These are phyloP conservation scores for Spinacia oleracea DNA, from an alignment of 179 eudicot species.

Conservation along the genomic window DNA sequence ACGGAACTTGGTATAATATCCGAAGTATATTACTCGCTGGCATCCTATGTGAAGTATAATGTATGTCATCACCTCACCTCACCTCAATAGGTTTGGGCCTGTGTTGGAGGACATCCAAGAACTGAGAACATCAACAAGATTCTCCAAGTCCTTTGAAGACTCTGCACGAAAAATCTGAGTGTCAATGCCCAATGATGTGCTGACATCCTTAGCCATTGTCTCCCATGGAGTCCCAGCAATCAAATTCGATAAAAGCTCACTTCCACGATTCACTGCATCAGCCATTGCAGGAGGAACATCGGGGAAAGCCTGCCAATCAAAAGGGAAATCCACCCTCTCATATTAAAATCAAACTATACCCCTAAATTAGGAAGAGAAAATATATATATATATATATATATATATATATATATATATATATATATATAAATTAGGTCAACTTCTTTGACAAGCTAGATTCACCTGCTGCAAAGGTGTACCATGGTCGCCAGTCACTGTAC, in stretches of 20 bases:
- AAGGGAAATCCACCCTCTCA: background rate
- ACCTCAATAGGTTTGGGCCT: conserved; percentile 51
- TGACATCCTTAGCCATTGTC: conserved; percentile 67
- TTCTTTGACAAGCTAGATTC: conserved; percentile 15
- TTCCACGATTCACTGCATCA: conserved; percentile 87
- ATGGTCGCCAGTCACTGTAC: conserved; percentile 87
- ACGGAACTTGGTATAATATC: background rate
- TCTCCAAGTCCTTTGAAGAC: conserved; percentile 60
- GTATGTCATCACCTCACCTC: too few relatives aligned
- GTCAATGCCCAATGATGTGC: conserved; percentile 62
- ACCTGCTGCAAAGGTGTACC: conserved; percentile 94
- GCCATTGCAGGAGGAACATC: conserved; percentile 95
- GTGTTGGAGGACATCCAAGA: conserved; percentile 66
- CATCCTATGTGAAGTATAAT: conserved; percentile 15
- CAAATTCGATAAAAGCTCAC: conserved; percentile 71
- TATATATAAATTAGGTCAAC: too few relatives aligned
- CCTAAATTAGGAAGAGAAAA: background rate
- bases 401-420: too few relatives aligned
- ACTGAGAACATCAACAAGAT: conserved; percentile 71
- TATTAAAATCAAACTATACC: background rate
- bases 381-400: too few relatives aligned
- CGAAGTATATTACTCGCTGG: background rate
- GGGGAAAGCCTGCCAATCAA: conserved; percentile 66
- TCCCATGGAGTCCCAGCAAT: conserved; percentile 93
- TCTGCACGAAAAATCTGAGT: conserved; percentile 52